These are phyloP conservation scores for Naganishia sp. DNA, from an alignment of 1,284 basidiomycete species.

Conservation along the genomic window DNA sequence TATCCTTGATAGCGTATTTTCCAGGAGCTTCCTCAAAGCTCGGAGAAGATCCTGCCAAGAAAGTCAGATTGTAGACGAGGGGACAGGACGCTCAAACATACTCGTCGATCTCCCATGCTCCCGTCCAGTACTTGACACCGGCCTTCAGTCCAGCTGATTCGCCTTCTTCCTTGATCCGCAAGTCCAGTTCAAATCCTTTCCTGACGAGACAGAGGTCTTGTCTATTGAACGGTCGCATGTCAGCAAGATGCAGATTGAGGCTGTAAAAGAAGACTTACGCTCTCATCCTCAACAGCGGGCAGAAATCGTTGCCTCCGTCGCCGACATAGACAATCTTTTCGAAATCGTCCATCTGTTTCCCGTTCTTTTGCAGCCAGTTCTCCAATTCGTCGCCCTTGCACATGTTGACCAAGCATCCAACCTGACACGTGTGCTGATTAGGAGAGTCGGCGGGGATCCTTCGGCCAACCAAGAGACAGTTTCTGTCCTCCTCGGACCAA, in stretches of 20 bases:
- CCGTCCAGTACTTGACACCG: conserved; percentile 77
- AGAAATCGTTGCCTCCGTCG: conserved; percentile 94
- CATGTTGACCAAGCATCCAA: conserved; percentile 96
- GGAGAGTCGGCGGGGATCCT: conserved; percentile 71
- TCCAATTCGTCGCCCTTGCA: conserved; percentile 96
- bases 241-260: not conserved
- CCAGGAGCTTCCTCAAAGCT: conserved; percentile 5
- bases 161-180: conserved; percentile 71
- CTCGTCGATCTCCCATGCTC: conserved; percentile 93
- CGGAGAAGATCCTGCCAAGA: conserved; percentile 13
- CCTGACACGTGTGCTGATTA: conserved; percentile 73
- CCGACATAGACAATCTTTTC: conserved; percentile 88
- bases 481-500: conserved; percentile 65
- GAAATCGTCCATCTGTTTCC: conserved; percentile 57
- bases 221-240: conserved; percentile 50
- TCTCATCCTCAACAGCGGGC: conserved; percentile 79
- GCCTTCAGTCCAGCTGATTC: conserved; percentile 65
- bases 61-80: not conserved
- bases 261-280: conserved; percentile 57
- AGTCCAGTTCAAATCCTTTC: conserved; percentile 71
- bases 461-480: conserved; percentile 74
- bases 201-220: conserved; percentile 78
- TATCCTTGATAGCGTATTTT: not conserved
- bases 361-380: conserved; percentile 71
- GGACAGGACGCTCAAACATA: conserved; percentile 38